These are phyloP conservation scores for Davidsoniella eucalypti DNA, from an alignment of 2,329 filamentous ascomycete genomes.

Conservation along the genomic window DNA sequence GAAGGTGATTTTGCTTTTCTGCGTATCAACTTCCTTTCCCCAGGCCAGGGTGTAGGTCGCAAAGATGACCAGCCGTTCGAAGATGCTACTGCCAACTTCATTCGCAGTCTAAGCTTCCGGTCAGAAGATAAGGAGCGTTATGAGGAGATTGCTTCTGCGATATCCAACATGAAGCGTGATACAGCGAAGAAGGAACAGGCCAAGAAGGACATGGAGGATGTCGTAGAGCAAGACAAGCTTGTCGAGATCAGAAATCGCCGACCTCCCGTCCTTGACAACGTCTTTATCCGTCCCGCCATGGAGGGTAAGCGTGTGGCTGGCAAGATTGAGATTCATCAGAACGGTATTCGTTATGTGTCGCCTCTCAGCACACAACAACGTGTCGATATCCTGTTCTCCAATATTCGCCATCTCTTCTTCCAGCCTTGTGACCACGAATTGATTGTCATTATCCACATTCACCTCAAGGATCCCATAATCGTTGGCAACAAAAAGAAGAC, in stretches of 20 bases:
- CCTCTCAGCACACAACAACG: slow-evolving; percentile 63
- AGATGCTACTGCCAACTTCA: slow-evolving; percentile 87
- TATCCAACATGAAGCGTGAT: slow-evolving; percentile 91
- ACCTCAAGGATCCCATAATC: slow-evolving; percentile 94
- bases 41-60: slow-evolving; percentile 87
- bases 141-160: slow-evolving; percentile 78
- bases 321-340: slow-evolving; percentile 94
- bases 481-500: slow-evolving; percentile 97
- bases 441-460: slow-evolving; percentile 95
- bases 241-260: slow-evolving; percentile 88
- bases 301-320: slow-evolving; percentile 94
- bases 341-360: slow-evolving; percentile 90
- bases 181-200: slow-evolving; percentile 85
- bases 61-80: slow-evolving; percentile 98
- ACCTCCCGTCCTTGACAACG: slow-evolving; percentile 76
- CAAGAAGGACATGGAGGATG: slow-evolving; percentile 99
- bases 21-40: slow-evolving; percentile 92
- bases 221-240: slow-evolving; percentile 96
- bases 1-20: slow-evolving; percentile 89
- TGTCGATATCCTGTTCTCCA: slow-evolving; percentile 92
- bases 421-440: slow-evolving; percentile 92
- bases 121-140: slow-evolving; percentile 81
- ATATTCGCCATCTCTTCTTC: slow-evolving; percentile 97
- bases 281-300: slow-evolving; percentile 87
- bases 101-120: slow-evolving; percentile 86